These are phyloP conservation scores for Hypoxylon sp. DNA, from an alignment of 2,329 filamentous ascomycete genomes.

Conservation along the genomic window DNA sequence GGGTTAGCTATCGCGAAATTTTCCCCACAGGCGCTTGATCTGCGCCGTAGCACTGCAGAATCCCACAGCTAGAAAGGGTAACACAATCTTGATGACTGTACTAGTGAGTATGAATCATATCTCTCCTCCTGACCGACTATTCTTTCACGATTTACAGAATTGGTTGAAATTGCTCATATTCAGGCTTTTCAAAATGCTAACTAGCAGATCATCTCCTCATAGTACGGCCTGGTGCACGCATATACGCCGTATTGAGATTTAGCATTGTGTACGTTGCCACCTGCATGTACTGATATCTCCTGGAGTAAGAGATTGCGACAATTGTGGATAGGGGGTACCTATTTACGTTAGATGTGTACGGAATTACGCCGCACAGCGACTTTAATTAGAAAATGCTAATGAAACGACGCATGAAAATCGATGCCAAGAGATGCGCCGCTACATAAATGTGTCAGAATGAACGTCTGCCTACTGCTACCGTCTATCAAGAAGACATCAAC, in stretches of 20 bases:
- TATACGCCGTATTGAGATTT: conserved; percentile 27
- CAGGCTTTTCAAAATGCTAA: background rate
- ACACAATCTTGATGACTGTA: background rate
- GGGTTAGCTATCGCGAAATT: background rate
- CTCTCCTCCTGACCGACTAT: background rate
- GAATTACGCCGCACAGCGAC: background rate
- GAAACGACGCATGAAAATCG: background rate
- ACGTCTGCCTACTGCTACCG: background rate
- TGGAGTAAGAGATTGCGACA: background rate
- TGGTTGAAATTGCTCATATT: background rate
- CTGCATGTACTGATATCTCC: background rate
- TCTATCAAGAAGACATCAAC: background rate
- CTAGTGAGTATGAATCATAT: conserved; percentile 10
- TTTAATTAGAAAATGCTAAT: background rate
- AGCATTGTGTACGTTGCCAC: background rate
- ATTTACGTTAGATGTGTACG: background rate
- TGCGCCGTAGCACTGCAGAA: conserved; percentile 7
- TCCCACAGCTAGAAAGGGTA: conserved; percentile 3
- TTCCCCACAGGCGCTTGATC: background rate
- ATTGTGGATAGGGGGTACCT: background rate
- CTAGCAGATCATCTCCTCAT: background rate
- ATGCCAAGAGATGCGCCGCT: background rate
- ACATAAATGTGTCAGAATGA: background rate
- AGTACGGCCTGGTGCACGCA: background rate
- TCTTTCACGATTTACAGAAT: background rate